Evolutionary conservation across 176 grass and related monocot species (phyloP), one percentile per base, ranked within the genome.

Genomic region (Melocanna baccifera): DNA sequence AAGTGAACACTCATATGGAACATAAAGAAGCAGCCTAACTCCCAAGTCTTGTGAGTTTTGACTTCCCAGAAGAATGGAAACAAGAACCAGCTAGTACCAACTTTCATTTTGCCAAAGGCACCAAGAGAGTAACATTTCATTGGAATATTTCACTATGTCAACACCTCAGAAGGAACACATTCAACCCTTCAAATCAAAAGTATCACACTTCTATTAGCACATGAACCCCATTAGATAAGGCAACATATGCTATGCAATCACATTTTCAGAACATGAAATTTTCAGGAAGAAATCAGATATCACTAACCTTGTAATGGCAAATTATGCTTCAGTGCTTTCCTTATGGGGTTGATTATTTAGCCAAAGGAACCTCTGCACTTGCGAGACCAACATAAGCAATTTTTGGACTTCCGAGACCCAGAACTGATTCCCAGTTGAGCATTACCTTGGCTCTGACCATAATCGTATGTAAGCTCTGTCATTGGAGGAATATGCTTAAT

Each of bases 401-500:
- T 84, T 85, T 86, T 93, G 56, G 41, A 75, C 59, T 85, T 93
- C 50, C 30, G 22, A 77, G 30, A 72, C 15, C 73, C 78, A 78
- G 71, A 62, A 62, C 40, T 74, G 20, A 63, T 69, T 57, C 87
- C 80, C 46, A 71, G 20, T 77, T 63, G 83, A 85, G 40, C 65
- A 87, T 48, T 80, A 78, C 82, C 72, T 46, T 87, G 87, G 29
- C 68, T 91, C 67, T 67, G 87, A 78, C 91, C 91, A 91, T 97
- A 97, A 90, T 97, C 94, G 86, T 89, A 93, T 20, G 85, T 93
- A 76, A 97, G 82, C 85, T 97, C 94, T 83, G 89, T 91, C 94
- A 97, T 88, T 22, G 91, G 94, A 66, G 94, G 91, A 74, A 97
- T 97, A 76, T 97, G 91, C 70, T 93, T 97, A 52, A 86, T 88